phyloP scores from a whole-genome alignment of 2,329 filamentous ascomycete genomes.

The Fusarium sacchari region DNA sequence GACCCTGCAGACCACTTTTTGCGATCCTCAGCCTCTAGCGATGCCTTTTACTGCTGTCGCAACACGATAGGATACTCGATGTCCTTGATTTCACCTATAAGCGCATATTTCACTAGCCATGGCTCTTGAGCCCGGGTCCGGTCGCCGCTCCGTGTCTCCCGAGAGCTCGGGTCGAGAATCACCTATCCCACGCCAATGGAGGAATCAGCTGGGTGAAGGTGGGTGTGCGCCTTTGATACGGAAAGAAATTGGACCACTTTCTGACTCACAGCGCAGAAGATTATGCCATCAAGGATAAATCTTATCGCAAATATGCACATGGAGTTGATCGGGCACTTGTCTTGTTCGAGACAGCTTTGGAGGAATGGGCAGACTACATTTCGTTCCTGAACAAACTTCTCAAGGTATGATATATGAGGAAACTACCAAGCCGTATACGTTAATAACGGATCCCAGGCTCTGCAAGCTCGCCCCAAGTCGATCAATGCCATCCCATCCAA shows the following conservation, averaged over 20 bases:
- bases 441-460: constrained; percentile 64
- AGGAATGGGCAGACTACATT: constrained; percentile 99
- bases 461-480: constrained; percentile 84
- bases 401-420: constrained; percentile 69
- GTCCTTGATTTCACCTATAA: constrained; percentile 30
- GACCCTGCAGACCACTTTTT: constrained; percentile 4
- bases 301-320: constrained; percentile 87
- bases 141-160: constrained; percentile 74
- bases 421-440: too few species aligned
- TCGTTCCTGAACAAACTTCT: constrained; percentile 91
- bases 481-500: constrained; percentile 83
- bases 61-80: constrained; percentile 32
- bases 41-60: constrained; percentile 29
- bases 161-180: constrained; percentile 86
- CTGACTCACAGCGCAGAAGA: constrained; percentile 58
- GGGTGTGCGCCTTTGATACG: constrained; percentile 46
- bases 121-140: constrained; percentile 70
- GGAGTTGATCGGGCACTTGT: constrained; percentile 87
- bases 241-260: background rate
- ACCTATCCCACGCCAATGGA: constrained; percentile 79
- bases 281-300: constrained; percentile 67
- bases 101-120: constrained; percentile 55
- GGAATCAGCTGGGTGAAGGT: constrained; percentile 82
- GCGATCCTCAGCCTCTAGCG: constrained; percentile 13
- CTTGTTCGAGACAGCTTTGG: constrained; percentile 90